Conservation (phyloP, 768 basidiomycete species). For the Agaricus subrufescens region DNA sequence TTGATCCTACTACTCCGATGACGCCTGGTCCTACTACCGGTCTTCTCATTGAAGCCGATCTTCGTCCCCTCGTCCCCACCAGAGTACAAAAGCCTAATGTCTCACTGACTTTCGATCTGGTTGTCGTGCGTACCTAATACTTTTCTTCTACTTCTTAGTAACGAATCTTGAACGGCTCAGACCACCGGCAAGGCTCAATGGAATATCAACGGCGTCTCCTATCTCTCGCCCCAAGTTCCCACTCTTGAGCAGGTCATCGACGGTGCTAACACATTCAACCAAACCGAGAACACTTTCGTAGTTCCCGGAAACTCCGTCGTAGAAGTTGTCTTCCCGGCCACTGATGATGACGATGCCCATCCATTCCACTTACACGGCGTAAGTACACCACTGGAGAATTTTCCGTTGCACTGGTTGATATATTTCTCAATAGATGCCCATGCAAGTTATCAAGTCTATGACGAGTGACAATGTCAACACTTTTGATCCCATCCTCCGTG, state of each 20-base stretch:
- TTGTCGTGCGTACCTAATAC: constrained; percentile 13
- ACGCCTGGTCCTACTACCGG: constrained; percentile 14
- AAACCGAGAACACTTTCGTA: constrained; percentile 23
- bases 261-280: constrained; percentile 20
- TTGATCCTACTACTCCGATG: constrained; percentile 26
- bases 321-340: constrained; percentile 20
- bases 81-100: constrained; percentile 13
- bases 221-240: constrained; percentile 19
- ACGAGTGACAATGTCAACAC: constrained; percentile 31
- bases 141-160: constrained; percentile 11
- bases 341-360: constrained; percentile 17
- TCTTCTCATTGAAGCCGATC: constrained; percentile 29
- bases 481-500: constrained; percentile 51
- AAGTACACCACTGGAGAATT: not conserved
- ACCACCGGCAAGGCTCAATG: constrained; percentile 18
- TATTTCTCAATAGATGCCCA: not conserved
- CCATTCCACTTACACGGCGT: constrained; percentile 16
- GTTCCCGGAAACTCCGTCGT: constrained; percentile 21
- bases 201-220: constrained; percentile 29
- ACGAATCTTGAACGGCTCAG: not conserved
- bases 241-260: constrained; percentile 24
- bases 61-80: constrained; percentile 27
- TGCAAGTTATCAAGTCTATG: constrained; percentile 24
- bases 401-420: too few species aligned
- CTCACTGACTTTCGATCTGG: constrained; percentile 27